Percentiles rank a stretch among this genome's conserved stretches.
Evolutionary conservation across 352 stramenopile genomes (phyloP).

Genomic region (Pythium monospermum): DNA sequence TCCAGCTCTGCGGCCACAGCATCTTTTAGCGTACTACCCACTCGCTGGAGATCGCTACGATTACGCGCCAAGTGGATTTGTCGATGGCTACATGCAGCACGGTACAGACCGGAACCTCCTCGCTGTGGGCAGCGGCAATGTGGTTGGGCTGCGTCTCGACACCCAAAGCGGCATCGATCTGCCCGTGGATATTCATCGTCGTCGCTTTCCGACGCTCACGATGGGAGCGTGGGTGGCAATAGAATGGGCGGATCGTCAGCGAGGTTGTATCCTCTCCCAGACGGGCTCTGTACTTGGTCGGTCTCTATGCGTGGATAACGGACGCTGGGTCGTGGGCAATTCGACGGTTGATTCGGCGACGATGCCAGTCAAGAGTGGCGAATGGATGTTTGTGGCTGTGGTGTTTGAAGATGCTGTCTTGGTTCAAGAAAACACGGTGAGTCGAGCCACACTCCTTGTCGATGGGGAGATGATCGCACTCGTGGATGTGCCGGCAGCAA

Average conservation of each 20-base stretch:
- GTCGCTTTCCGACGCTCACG: conserved; percentile 25
- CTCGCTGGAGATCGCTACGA: conserved; percentile 28
- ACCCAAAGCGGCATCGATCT: conserved; percentile 27
- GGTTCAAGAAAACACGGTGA: conserved; percentile 1
- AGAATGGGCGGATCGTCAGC: conserved; percentile 9
- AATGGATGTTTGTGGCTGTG: conserved; percentile 39
- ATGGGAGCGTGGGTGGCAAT: conserved; percentile 40
- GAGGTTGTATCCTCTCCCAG: conserved; percentile 40
- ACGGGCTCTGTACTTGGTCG: conserved; percentile 30
- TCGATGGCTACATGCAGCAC: conserved; percentile 38
- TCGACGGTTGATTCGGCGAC: background rate
- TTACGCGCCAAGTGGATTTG: conserved; percentile 29
- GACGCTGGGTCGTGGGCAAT: conserved; percentile 28
- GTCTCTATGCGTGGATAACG: conserved; percentile 31
- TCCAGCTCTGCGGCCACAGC: conserved; percentile 24
- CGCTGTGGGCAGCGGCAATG: background rate
- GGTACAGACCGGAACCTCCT: conserved; percentile 7
- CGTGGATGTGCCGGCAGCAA: background rate
- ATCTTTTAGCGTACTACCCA: conserved; percentile 47
- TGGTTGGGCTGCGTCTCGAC: conserved; percentile 15
- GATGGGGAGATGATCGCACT: conserved; percentile 11
- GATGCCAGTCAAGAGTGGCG: conserved; percentile 10
- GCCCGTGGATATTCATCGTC: conserved; percentile 24
- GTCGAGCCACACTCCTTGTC: conserved; percentile 25
- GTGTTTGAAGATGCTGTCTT: conserved; percentile 24